Evolutionary conservation across 441 rosid genomes (phyloP), one percentile per base, ranked within the genome.

Genomic region (Omphalea diandra): DNA sequence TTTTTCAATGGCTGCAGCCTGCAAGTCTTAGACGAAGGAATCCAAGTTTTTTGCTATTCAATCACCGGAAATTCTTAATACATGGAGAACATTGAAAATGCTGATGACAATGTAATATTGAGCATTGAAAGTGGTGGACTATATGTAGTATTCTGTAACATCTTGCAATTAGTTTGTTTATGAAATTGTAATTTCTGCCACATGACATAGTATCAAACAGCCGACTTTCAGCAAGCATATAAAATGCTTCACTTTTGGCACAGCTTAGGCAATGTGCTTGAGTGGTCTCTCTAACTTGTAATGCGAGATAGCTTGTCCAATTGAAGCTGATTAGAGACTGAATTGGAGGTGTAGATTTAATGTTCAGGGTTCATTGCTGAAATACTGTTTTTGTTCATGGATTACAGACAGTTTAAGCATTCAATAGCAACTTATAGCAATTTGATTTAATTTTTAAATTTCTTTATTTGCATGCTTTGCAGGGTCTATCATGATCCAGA

Each of bases 401-500:
- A 20, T 47, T 43, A 15, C 35, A 9, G 5, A 15, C 11, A 20
- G 4, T 18, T n/a, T 61, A n/a, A n/a, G n/a, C n/a, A n/a, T n/a
- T n/a, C n/a, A n/a, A n/a, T n/a, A n/a, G n/a, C n/a, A n/a, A n/a
- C n/a, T n/a, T n/a, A n/a, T 36, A 36, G 31, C n/a, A n/a, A 49
- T 32, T 5, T 29, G 29, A 29, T 32, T n/a, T 8, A 56, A 5
- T 47, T 70, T 24, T 54, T 38, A 2, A 18, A 35, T 43, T 11
- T 36, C 35, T 57, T 55, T 59, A n/a, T 33, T 70, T 77, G 65
- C 33, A 52, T 52, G 62, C 58, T 71, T 77, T 82, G 75, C 79
- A 89, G 90, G 87, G 76, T 72, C 38, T 68, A 63, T 41, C 14
- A 56, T 60, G 75, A 80, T 44, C 66, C 72, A 46, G 63, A 75